Percentiles rank a stretch among this genome's conserved stretches.
phyloP scores from a whole-genome alignment of 148 eudicot genomes.

The Hydrangea macrophylla region DNA sequence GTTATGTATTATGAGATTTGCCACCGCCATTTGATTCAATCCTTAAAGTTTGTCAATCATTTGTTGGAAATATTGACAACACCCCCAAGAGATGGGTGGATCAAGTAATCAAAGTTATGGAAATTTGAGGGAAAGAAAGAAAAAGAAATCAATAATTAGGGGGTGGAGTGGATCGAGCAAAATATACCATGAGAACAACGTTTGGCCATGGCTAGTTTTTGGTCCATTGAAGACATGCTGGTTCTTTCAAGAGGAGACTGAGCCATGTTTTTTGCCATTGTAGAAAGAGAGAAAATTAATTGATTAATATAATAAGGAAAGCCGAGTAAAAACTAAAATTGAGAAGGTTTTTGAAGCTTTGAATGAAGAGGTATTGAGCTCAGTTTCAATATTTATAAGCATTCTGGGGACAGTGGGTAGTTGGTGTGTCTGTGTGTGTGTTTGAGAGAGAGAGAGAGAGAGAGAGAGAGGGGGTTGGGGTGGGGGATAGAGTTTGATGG shows the following conservation, averaged over 20 bases:
- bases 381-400: constrained; percentile 8
- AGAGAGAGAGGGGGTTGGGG: background rate
- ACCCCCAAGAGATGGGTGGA: background rate
- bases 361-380: background rate
- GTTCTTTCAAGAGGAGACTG: constrained; percentile 48
- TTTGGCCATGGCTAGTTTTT: constrained; percentile 80
- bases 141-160: background rate
- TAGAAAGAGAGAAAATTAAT: background rate
- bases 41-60: background rate
- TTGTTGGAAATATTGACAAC: background rate
- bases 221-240: constrained; percentile 53
- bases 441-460: background rate
- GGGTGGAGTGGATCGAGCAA: no score
- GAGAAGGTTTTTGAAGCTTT: background rate
- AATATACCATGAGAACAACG: constrained; percentile 75
- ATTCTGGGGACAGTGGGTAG: background rate
- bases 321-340: background rate
- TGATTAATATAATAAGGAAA: no score
- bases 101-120: no score
- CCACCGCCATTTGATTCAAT: no score
- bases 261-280: constrained; percentile 50
- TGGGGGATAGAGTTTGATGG: constrained; percentile 21
- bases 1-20: background rate
- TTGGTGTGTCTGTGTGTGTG: background rate
- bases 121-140: background rate